Evolutionary conservation across 2,329 filamentous ascomycete species (phyloP), one percentile per base, ranked within the genome.

Genomic region (Colletotrichum liriopes): DNA sequence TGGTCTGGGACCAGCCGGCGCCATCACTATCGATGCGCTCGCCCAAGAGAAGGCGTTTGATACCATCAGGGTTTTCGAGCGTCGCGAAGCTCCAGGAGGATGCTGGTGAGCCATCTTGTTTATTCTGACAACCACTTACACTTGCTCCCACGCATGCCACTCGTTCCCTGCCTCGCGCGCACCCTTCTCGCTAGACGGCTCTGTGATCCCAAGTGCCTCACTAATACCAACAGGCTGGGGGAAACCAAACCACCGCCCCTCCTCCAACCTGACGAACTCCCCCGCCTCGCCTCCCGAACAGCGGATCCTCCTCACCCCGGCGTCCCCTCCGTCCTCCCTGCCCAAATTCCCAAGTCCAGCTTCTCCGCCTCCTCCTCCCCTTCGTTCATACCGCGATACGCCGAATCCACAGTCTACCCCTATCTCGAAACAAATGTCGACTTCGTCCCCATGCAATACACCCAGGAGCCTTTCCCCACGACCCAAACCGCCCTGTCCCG

Each of bases 391-490:
- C 84, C 86, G n/a, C 86, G 89, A 0, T 90, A 87, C 74, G 79
- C 83, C 5, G 89, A 91, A 69, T 89, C 89, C 0, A 88, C 88
- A 0, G 84, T 92, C 18, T 92, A 92, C 74, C 88, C 89, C 0
- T 86, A 88, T 14, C 81, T 92, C 26, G 89, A 93, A 76, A 93
- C 90, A 2, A 93, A 93, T 74, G 87, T 93, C 49, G 86, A 89
- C 73, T 82, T 83, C 7, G 76, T 85, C 1, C 83, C 89, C 0
- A 93, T 93, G 91, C 83, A 86, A 14, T 93, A 89, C 77, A 87
- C 85, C 0, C 84, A 89, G 71, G 89, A 91, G 64, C 82, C 84
- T 0, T 89, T 91, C 16, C 85, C 89, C 0, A 76, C 78, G 0
- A 74, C 78, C 3, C 75, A 74, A 0, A 80, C 77, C 45, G 71